phyloP scores from a whole-genome alignment of 179 eudicot genomes.

The Vitellaria paradoxa region DNA sequence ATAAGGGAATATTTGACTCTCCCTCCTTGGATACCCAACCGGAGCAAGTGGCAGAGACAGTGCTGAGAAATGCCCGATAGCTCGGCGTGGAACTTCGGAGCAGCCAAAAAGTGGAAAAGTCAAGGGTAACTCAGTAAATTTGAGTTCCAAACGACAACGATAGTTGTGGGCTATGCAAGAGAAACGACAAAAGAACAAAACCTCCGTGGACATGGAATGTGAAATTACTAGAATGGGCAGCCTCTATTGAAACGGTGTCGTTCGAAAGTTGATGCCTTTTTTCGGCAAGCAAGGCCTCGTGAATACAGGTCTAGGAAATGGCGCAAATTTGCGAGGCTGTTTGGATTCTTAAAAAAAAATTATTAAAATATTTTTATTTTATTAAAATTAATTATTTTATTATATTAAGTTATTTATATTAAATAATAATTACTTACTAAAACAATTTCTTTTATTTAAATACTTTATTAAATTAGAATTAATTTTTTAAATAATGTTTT shows the following conservation, averaged over 20 bases:
- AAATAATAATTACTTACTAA: too few species aligned
- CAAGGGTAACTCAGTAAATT: slow-evolving; percentile 1
- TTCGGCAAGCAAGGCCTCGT: background rate
- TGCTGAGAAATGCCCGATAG: background rate
- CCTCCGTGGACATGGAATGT: too few species aligned
- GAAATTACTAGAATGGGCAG: background rate
- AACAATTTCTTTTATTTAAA: too few species aligned
- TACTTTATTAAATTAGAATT: too few species aligned
- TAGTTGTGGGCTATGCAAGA: too few species aligned
- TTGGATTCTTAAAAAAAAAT: too few species aligned
- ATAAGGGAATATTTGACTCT: background rate
- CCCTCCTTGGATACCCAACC: slow-evolving; percentile 14
- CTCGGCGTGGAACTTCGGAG: too few species aligned
- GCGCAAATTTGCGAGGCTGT: background rate
- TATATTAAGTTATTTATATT: too few species aligned
- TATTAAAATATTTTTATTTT: too few species aligned
- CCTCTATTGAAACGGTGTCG: background rate
- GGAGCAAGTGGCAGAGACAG: background rate
- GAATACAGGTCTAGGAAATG: background rate
- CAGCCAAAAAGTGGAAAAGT: background rate
- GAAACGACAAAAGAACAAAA: slow-evolving; percentile 2
- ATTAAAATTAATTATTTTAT: too few species aligned
- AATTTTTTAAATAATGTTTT: too few species aligned
- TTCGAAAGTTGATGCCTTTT: background rate
- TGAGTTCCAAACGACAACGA: background rate